These are phyloP conservation scores for Sphaerulina vaccinii DNA, from an alignment of 2,329 filamentous ascomycete species.

Conservation along the genomic window DNA sequence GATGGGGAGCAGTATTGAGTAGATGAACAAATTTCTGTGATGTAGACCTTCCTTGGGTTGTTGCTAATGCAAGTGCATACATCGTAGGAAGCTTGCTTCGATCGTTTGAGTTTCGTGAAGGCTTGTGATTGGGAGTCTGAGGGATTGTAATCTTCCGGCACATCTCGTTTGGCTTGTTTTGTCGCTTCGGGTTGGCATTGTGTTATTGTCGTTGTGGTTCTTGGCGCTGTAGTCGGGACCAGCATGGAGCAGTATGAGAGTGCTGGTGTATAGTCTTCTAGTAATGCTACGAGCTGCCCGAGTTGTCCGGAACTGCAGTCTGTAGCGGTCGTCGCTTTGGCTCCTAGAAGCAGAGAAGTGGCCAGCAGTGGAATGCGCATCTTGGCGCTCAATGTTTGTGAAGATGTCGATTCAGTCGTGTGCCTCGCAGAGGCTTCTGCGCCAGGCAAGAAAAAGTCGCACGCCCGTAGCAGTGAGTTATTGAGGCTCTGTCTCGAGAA, in stretches of 20 bases:
- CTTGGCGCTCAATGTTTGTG: no score
- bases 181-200: conserved; percentile 4
- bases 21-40: conserved; percentile 8
- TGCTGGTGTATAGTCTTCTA: conserved; percentile 17
- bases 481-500: no score
- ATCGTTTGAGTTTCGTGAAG: conserved; percentile 5
- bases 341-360: neutral
- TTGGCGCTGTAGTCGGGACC: neutral
- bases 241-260: conserved; percentile 11
- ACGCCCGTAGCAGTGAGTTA: no score
- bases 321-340: neutral
- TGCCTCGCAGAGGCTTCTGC: conserved; percentile 1
- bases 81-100: neutral
- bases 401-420: conserved; percentile 2
- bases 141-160: neutral
- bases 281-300: conserved; percentile 6
- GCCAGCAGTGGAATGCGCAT: neutral
- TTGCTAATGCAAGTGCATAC: conserved; percentile 16
- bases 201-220: conserved; percentile 11
- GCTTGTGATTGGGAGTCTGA: neutral
- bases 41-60: conserved; percentile 1
- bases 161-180: neutral
- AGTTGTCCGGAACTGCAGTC: conserved; percentile 11
- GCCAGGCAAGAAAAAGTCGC: no score
- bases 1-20: conserved; percentile 7